Evolutionary conservation across 352 stramenopile species (phyloP).

Genomic region (Phytophthora constricta): DNA sequence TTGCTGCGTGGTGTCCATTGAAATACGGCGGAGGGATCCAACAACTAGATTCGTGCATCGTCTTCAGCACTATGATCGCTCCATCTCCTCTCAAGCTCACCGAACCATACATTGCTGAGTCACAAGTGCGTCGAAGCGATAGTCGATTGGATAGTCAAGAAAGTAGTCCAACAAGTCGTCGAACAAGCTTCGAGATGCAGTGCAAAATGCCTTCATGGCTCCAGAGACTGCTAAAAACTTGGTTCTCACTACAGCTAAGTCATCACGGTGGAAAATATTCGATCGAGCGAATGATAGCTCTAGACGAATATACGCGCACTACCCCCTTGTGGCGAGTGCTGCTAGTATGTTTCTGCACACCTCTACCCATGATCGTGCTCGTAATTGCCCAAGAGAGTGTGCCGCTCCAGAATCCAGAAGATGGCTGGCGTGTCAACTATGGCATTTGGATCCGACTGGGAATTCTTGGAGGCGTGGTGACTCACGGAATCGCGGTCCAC

Average conservation of each 20-base stretch:
- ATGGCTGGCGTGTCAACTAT: conserved; percentile 29
- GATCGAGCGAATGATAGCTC: conserved; percentile 28
- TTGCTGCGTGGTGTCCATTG: too few relatives aligned
- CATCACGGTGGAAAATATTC: conserved; percentile 34
- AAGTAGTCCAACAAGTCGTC: too few relatives aligned
- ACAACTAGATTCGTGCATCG: too few relatives aligned
- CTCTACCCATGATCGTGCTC: conserved; percentile 25
- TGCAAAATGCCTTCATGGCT: background rate
- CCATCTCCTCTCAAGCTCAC: too few relatives aligned
- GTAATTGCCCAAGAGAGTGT: conserved; percentile 21
- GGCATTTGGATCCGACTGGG: conserved; percentile 12
- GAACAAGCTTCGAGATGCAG: background rate
- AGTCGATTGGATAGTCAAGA: too few relatives aligned
- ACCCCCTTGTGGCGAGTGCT: conserved; percentile 22
- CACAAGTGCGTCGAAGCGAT: too few relatives aligned
- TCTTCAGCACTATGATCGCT: too few relatives aligned
- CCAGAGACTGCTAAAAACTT: background rate
- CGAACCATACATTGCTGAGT: too few relatives aligned
- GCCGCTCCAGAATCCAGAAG: conserved; percentile 13
- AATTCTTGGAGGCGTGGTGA: conserved; percentile 5
- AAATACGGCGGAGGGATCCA: too few relatives aligned
- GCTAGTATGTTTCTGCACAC: conserved; percentile 21
- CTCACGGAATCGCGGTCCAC: background rate
- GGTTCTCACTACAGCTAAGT: background rate
- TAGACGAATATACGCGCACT: conserved; percentile 30